A percentile compares a stretch with the other conserved stretches of the same genome.
Conservation (phyloP, 345 rosid genomes). For the Arabis alpina region DNA sequence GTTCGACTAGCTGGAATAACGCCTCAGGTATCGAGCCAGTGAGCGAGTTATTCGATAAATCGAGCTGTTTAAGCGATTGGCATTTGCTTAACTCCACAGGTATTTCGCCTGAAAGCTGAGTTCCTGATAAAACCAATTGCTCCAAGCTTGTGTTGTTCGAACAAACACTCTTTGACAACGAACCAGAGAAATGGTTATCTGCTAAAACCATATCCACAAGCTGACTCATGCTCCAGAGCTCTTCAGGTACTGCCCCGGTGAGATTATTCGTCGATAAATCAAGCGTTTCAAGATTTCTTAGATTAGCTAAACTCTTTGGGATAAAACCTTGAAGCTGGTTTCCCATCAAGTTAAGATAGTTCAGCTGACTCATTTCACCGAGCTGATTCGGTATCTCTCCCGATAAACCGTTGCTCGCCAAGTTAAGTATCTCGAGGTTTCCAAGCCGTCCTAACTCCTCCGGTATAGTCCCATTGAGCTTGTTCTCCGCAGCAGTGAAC, state of each 20-base stretch:
- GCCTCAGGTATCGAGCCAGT: constrained; percentile 67
- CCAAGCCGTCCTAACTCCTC: constrained; percentile 56
- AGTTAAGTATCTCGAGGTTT: constrained; percentile 61
- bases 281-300: constrained; percentile 60
- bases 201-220: constrained; percentile 65
- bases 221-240: constrained; percentile 69
- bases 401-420: constrained; percentile 70
- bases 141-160: constrained; percentile 58
- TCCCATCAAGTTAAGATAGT: constrained; percentile 66
- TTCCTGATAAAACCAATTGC: constrained; percentile 56
- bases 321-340: constrained; percentile 68
- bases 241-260: constrained; percentile 71
- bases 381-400: constrained; percentile 74
- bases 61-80: constrained; percentile 65
- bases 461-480: constrained; percentile 78
- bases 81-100: constrained; percentile 67
- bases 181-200: constrained; percentile 63
- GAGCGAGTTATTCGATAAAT: constrained; percentile 78
- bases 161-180: constrained; percentile 59
- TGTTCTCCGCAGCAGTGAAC: constrained; percentile 61
- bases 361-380: constrained; percentile 64
- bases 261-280: constrained; percentile 77
- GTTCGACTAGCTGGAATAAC: constrained; percentile 52
- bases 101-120: constrained; percentile 69
- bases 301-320: constrained; percentile 56